Percentiles rank a stretch among this genome's conserved stretches.
phyloP scores from a whole-genome alignment of 495 filamentous ascomycete genomes.

The Penicillium pancosmium region DNA sequence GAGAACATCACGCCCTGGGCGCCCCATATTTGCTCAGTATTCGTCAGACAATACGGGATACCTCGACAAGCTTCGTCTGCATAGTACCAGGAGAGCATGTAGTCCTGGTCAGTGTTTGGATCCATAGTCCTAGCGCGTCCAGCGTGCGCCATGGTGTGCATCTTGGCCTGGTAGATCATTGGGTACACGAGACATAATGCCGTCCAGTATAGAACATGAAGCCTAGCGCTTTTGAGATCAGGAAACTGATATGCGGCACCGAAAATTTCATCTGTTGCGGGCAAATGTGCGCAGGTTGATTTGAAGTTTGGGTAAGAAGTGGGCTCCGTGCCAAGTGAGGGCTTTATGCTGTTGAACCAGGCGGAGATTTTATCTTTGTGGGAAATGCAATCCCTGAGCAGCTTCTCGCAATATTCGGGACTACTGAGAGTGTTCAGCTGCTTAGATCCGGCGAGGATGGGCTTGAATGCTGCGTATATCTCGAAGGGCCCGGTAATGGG shows the following conservation, averaged over 20 bases:
- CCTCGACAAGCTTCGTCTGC: conserved; percentile 2
- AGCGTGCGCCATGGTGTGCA: background rate
- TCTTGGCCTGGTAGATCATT: conserved; percentile 1
- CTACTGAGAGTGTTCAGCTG: background rate
- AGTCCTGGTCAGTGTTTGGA: conserved; percentile 1
- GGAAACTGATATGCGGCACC: background rate
- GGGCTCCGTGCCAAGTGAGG: background rate
- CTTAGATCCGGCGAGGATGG: background rate
- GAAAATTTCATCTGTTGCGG: background rate
- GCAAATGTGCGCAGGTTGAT: conserved; percentile 1
- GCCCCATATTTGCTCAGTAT: conserved; percentile 4
- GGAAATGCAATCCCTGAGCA: background rate
- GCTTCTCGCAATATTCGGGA: background rate
- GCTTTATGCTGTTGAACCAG: background rate
- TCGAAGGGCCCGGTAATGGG: background rate
- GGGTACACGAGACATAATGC: background rate
- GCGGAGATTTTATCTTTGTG: conserved; percentile 1
- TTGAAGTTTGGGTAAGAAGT: conserved; percentile 2
- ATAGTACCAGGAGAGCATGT: conserved; percentile 3
- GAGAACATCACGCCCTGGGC: conserved; percentile 1
- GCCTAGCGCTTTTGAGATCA: background rate
- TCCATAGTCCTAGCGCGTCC: background rate
- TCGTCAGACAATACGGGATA: background rate
- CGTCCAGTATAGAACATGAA: background rate
- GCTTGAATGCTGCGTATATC: conserved; percentile 2